Evolutionary conservation across 73 alveolate species (phyloP).

Genomic region (Tetrahymena malaccensis): DNA sequence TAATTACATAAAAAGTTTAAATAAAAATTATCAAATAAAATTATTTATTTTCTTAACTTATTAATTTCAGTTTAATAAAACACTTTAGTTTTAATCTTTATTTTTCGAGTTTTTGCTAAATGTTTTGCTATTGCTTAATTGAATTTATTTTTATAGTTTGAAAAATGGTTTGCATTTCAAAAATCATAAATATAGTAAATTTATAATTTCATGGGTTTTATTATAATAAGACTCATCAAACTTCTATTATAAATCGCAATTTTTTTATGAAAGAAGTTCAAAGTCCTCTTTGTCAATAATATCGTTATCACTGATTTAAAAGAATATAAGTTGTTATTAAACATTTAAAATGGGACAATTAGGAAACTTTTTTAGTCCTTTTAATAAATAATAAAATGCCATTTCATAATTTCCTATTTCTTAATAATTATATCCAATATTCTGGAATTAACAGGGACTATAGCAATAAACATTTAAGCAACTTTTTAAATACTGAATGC

Average conservation of each 20-base stretch:
- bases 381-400: neutral
- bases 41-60: too few relatives aligned
- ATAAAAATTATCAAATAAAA: too few relatives aligned
- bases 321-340: too few relatives aligned
- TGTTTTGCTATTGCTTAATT: too few relatives aligned
- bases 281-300: neutral
- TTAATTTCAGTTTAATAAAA: too few relatives aligned
- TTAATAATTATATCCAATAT: neutral
- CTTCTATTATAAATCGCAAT: neutral
- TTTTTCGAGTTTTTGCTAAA: too few relatives aligned
- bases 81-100: too few relatives aligned
- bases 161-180: too few relatives aligned
- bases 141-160: too few relatives aligned
- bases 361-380: neutral
- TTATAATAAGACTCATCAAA: neutral
- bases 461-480: neutral
- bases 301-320: neutral
- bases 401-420: neutral
- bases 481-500: neutral
- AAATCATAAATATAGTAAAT: neutral
- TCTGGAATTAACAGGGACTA: neutral
- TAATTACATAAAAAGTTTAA: too few relatives aligned
- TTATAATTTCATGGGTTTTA: too few relatives aligned
- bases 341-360: too few relatives aligned
- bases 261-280: neutral